phyloP scores from a whole-genome alignment of 176 grass and related monocot genomes.

The Triticum monococcum region DNA sequence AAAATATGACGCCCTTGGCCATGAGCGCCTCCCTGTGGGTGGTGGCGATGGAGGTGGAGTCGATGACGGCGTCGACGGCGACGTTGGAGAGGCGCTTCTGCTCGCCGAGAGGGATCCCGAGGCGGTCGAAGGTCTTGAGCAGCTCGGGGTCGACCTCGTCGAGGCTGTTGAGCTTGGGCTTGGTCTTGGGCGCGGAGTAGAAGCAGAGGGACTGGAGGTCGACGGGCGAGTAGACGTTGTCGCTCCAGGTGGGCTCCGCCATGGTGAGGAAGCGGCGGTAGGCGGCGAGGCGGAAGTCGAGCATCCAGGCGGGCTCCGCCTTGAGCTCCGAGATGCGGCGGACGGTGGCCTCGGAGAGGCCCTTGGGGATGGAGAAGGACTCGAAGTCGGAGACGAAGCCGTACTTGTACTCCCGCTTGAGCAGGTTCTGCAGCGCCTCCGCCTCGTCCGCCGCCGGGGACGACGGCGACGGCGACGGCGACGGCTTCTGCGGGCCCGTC shows the following conservation, averaged over 20 bases:
- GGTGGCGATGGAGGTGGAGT: slow-evolving; percentile 90
- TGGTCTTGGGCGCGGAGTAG: slow-evolving; percentile 92
- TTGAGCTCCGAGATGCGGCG: slow-evolving; percentile 83
- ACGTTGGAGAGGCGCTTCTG: slow-evolving; percentile 96
- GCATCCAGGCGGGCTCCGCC: slow-evolving; percentile 95
- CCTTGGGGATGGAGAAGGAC: slow-evolving; percentile 92
- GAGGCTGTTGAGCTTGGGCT: slow-evolving; percentile 84
- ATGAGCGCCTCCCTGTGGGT: slow-evolving; percentile 73
- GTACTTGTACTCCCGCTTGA: slow-evolving; percentile 90
- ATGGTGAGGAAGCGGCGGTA: slow-evolving; percentile 74
- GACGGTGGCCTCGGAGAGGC: slow-evolving; percentile 76
- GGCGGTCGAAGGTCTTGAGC: slow-evolving; percentile 78
- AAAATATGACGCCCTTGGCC: slow-evolving; percentile 93
- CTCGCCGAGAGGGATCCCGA: slow-evolving; percentile 87
- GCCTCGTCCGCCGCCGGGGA: slow-evolving; percentile 45
- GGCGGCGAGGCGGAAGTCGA: slow-evolving; percentile 76
- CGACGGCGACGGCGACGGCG: slow-evolving; percentile 7
- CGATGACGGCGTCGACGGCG: slow-evolving; percentile 93
- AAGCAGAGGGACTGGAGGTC: slow-evolving; percentile 91
- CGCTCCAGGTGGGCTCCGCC: slow-evolving; percentile 83
- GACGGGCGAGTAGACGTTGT: slow-evolving; percentile 71
- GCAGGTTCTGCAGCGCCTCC: slow-evolving; percentile 74
- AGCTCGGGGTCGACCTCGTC: slow-evolving; percentile 84
- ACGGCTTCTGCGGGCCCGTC: slow-evolving; percentile 57
- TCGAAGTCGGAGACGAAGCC: slow-evolving; percentile 91